Evolutionary conservation across 163 green algal genomes (phyloP).

Genomic region (Volvox carteri): DNA sequence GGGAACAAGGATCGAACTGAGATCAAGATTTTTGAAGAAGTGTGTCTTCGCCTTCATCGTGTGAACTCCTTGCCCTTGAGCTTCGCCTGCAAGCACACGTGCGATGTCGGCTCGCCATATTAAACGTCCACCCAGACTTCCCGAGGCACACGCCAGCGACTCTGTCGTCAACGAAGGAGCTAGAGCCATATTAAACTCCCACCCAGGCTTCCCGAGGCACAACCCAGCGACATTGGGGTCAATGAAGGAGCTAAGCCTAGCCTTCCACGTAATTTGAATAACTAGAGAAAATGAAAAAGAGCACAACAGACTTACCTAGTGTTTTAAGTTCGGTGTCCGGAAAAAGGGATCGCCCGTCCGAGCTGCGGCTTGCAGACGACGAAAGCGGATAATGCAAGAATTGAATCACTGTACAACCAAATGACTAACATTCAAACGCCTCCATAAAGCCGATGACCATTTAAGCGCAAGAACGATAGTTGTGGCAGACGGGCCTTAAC

Average conservation of each 20-base stretch:
- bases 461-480: background rate
- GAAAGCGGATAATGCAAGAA: too few species aligned
- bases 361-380: background rate
- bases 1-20: constrained; percentile 71
- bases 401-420: too few species aligned
- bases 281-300: too few species aligned
- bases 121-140: background rate
- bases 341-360: background rate
- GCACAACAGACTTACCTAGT: background rate
- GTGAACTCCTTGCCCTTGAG: background rate
- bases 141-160: background rate
- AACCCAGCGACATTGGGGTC: too few species aligned
- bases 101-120: constrained; percentile 1
- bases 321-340: background rate
- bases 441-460: background rate
- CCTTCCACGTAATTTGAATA: too few species aligned
- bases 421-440: background rate
- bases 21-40: constrained; percentile 72
- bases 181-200: too few species aligned
- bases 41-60: constrained; percentile 73
- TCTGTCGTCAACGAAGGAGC: too few species aligned
- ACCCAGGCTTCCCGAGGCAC: too few species aligned
- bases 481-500: background rate
- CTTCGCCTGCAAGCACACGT: constrained; percentile 17
- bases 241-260: too few species aligned